Percentiles rank a stretch among this genome's conserved stretches.
These are phyloP conservation scores for Eudorina sp. DNA, from an alignment of 139 green algal genomes.

Conservation along the genomic window DNA sequence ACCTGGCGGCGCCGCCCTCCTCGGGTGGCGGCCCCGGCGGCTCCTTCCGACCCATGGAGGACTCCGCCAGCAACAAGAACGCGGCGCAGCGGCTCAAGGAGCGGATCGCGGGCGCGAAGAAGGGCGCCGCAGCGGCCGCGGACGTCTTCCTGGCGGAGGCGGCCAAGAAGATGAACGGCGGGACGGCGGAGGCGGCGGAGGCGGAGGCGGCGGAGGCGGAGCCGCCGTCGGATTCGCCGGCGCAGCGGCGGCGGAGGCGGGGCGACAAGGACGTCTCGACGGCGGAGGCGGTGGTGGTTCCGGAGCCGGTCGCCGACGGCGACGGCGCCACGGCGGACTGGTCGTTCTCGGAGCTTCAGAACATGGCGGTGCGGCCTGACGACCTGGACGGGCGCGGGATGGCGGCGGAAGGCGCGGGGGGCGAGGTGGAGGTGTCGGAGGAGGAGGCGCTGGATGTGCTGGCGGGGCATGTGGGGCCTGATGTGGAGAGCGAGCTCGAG, in stretches of 20 bases:
- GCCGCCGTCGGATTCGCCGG: too few species aligned
- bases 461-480: slow-evolving; percentile 39
- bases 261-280: slow-evolving; percentile 32
- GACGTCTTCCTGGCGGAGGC: slow-evolving; percentile 20
- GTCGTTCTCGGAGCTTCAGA: slow-evolving; percentile 43
- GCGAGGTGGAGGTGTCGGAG: slow-evolving; percentile 46
- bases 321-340: slow-evolving; percentile 49
- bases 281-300: slow-evolving; percentile 27
- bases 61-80: slow-evolving; percentile 71
- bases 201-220: slow-evolving; percentile 11
- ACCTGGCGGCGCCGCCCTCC: background rate
- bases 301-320: slow-evolving; percentile 18
- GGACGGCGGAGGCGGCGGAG: slow-evolving; percentile 2
- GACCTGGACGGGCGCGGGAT: background rate
- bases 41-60: slow-evolving; percentile 7
- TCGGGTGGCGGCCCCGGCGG: background rate
- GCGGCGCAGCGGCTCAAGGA: slow-evolving; percentile 75
- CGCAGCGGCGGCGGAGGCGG: background rate
- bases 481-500: slow-evolving; percentile 51
- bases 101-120: slow-evolving; percentile 53
- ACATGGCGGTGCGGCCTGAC: slow-evolving; percentile 19
- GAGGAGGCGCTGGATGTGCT: slow-evolving; percentile 38
- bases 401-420: slow-evolving; percentile 31
- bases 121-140: background rate
- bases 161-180: background rate